A percentile compares a stretch with the other conserved stretches of the same genome.
Conservation (phyloP, 306 rosid genomes). For the Sesbania bispinosa region DNA sequence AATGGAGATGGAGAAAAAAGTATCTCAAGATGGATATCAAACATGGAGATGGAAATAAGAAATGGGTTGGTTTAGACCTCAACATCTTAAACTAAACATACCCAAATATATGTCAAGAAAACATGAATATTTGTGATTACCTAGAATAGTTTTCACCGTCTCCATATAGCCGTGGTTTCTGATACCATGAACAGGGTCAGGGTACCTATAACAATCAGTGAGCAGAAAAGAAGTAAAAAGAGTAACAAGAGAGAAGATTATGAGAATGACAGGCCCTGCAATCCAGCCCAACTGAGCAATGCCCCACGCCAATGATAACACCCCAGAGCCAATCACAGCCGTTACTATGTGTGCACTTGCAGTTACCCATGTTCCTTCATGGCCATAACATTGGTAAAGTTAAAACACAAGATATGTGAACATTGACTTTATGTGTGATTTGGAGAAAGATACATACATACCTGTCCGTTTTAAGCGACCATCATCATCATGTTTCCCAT, state of each 20-base stretch:
- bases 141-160: constrained; percentile 35
- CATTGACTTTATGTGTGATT: too few relatives aligned
- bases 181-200: constrained; percentile 34
- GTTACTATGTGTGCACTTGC: constrained; percentile 49
- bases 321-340: constrained; percentile 49
- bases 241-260: constrained; percentile 21
- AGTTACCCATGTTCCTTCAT: constrained; percentile 43
- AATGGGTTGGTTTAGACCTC: too few relatives aligned
- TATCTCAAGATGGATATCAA: too few relatives aligned
- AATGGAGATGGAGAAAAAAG: too few relatives aligned
- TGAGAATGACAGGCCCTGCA: constrained; percentile 9
- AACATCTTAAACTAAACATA: too few relatives aligned
- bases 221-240: constrained; percentile 27
- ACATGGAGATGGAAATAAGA: too few relatives aligned
- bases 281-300: constrained; percentile 53
- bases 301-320: constrained; percentile 43
- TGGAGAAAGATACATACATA: background rate
- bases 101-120: background rate
- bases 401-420: background rate
- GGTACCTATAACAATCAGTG: constrained; percentile 37
- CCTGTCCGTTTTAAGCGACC: constrained; percentile 39
- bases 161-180: constrained; percentile 36
- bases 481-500: constrained; percentile 38
- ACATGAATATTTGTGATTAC: constrained; percentile 27
- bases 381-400: background rate